A percentile compares a stretch with the other conserved stretches of the same genome.
Evolutionary conservation across 2,329 filamentous ascomycete genomes (phyloP).

Genomic region (Botryotinia convoluta): DNA sequence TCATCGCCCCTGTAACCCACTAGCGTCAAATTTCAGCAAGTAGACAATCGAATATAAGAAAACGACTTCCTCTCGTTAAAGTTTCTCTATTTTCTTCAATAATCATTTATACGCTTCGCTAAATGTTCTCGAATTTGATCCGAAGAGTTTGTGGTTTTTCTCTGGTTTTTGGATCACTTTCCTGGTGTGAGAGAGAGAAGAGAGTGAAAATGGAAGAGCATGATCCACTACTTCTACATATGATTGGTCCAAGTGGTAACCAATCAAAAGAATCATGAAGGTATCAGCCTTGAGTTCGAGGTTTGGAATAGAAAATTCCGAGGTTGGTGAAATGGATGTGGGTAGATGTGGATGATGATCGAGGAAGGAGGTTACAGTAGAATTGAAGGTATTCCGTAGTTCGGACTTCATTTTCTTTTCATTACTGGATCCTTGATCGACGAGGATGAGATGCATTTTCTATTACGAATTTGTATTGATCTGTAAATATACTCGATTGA

Average conservation of each 20-base stretch:
- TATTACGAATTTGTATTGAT: constrained; percentile 10
- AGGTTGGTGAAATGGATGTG: background rate
- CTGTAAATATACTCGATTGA: background rate
- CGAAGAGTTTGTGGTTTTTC: constrained; percentile 13
- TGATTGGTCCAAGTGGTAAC: constrained; percentile 14
- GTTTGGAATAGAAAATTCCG: background rate
- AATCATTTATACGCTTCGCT: background rate
- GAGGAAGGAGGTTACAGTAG: background rate
- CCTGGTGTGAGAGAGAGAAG: background rate
- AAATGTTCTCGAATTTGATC: constrained; percentile 5
- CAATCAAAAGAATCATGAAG: background rate
- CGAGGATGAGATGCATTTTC: background rate
- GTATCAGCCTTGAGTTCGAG: constrained; percentile 4
- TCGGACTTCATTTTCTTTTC: background rate
- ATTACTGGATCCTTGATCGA: constrained; percentile 10
- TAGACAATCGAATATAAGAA: constrained; percentile 17
- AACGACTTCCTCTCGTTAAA: background rate
- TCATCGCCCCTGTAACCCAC: constrained; percentile 16
- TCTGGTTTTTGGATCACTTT: background rate
- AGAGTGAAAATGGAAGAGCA: background rate
- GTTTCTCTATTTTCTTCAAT: background rate
- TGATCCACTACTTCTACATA: background rate
- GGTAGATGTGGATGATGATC: background rate
- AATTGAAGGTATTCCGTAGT: constrained; percentile 13
- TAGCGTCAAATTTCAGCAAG: constrained; percentile 11